Base-by-base conservation (phyloP, 805 yeast genomes). In the Ogataea polymorpha region DNA sequence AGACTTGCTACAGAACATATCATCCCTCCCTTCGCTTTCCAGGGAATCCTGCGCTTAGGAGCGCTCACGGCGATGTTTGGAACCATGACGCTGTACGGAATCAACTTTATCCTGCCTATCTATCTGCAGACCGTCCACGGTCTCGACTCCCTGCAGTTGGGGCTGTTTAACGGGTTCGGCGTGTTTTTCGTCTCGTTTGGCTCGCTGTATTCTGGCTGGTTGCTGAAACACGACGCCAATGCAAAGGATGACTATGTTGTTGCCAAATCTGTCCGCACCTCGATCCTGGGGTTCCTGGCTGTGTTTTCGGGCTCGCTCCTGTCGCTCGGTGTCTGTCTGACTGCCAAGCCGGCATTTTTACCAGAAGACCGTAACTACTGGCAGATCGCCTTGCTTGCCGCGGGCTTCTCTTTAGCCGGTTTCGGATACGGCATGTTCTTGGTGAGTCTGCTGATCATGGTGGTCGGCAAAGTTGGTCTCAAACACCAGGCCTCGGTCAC, bases 401-500 rank as follows among this genome's bases (percentile, higher is more conserved):
- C 44, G 6, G 67, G 70, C 1, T 55, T 60, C 27, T 37, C 58
- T 2, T 29, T 63, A 5, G 40, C 56, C 6, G 72, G 74, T 1
- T 42, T 62, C 5, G 73, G 74, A 2, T 63, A 62, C 39, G 76
- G 76, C 21, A 62, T 66, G 14, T 68, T 66, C 38, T 43, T 64
- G 26, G 74, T 70, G 15, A 63, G 71, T 15, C 47, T 67, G 7
- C 45, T 66, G 28, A 59, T 71, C 26, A 58, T 72, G 37, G 72
- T 69, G 26, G 73, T 73, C 12, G 72, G 67, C 35, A 61, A 65
- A 14, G 70, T 71, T 23, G 74, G 74, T 5, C 56, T 61, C 38
- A 63, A 69, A 20, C 64, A 68, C 41, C 79, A 72, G 52, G 77
- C 75, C 11, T 60, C 72, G 2, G 69, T 71, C 36, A 71, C 74